Base-by-base conservation (phyloP, 2,329 filamentous ascomycete genomes). In the Shiraia sp. region DNA sequence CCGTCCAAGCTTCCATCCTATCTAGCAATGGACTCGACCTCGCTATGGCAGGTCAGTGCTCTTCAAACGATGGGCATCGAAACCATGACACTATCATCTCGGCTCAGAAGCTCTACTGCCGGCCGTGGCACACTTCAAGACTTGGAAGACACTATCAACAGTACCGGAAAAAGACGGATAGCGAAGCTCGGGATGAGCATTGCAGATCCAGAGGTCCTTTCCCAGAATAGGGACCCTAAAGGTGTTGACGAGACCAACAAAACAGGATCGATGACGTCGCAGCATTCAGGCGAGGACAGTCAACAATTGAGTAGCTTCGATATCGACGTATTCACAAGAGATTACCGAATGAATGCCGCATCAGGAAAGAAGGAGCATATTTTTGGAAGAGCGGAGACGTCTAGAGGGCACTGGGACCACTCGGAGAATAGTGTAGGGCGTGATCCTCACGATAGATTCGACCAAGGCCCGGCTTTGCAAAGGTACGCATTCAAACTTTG, bases 41-140 rank as follows among this genome's bases (percentile, higher is more conserved):
- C 88, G 0, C 73, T 78, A 41, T 99, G 93, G 93, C 84, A 95
- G 57, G 81, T 81, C 3, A 86, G 89, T 10, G 91, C 87, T 2
- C 71, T 96, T 10, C 78, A 95, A 47, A 81, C 83, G 10, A 78
- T 87, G 1, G 88, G 87, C 1, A 65, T 96, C 10, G 93, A 97
- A 67, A 89, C 83, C 16, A 81, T 86, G 24, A 88, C 86, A 1
- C 71, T 97, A 10, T 87, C 88, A 6, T 85, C 88, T 1, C 80
- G 92, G 3, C 71, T 96, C 22, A 78, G 77, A 22, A 66, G 49
- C 66, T 50, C 53, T 3, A 66, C 66, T 16, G 48, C 51, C 55
- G 49, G 74, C 65, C 53, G 72, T 71, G 47, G 76, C 61, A 82
- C 78, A 1, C 71, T 93, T 32, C 77, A 79, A 27, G 78, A 83